Base-by-base conservation (phyloP, 371 early-diverging fungal species). In the Mitosporidium daphniae region DNA sequence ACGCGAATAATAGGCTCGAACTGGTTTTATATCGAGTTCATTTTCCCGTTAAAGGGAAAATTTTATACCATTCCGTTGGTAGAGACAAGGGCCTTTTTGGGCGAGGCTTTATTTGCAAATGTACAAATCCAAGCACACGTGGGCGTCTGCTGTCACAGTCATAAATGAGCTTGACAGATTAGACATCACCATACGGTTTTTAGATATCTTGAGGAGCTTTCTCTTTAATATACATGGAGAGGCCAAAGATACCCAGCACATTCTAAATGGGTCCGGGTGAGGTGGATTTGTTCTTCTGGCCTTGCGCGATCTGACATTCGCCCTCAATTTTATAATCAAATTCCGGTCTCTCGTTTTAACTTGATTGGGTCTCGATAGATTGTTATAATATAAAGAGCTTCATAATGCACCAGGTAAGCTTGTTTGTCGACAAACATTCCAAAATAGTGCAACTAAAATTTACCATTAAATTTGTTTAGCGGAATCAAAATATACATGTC, bases 221-320 rank as follows among this genome's bases (percentile, higher is more conserved):
- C 35, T 64, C 62, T 27, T 36, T 44, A 8, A 68, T 70, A 24
- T 50, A 41, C 23, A 57, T 47, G 37, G 55, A 58, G 33, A 72
- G 50, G 16, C 66, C 66, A 44, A 72, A 72, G 8, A 69, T 65
- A 17, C 72, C 72, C 17, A 72, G 40, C 8, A 61, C 60, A 8
- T 47, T 47, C 28, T 40, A 41, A 32, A 63, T 49, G 31, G 20
- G 20, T 20, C 9, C 20, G 9, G n/a, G n/a, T n/a, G n/a, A n/a
- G n/a, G n/a, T n/a, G n/a, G n/a, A n/a, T n/a, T n/a, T n/a, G n/a
- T n/a, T n/a, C n/a, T n/a, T n/a, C n/a, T n/a, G n/a, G n/a, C n/a
- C n/a, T n/a, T n/a, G n/a, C n/a, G n/a, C n/a, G n/a, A n/a, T n/a
- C n/a, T n/a, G n/a, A n/a, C n/a, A n/a, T n/a, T n/a, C n/a, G n/a